Base-by-base conservation (phyloP, 1,284 basidiomycete genomes). In the Ustilago cynodontis region DNA sequence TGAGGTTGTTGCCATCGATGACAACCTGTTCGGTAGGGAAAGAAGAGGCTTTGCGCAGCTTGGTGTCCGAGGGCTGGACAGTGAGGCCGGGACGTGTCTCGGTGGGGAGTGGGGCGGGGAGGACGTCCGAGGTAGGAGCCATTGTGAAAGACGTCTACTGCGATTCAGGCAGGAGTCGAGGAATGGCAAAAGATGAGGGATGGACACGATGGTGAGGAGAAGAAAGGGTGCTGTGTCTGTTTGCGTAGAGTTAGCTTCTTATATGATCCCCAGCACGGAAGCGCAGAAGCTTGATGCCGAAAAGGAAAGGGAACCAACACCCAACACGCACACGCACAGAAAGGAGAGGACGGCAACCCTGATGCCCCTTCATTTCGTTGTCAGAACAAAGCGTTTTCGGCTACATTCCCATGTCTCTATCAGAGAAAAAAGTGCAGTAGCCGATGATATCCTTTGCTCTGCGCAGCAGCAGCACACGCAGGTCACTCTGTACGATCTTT, bases 1-100 rank as follows among this genome's bases (percentile, higher is more conserved):
- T 65, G 67, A 80, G 77, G 16, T 60, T 72, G 53, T 76, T 35
- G 18, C 78, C 78, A 53, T 80, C 78, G 61, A 80, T 78, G 61
- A 78, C 59, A 47, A 80, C 68, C 45, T 77, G 74, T 26, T 79
- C 69, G 18, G 71, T 71, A 22, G 60, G 62, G 66, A 70, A 66
- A 43, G 66, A 65, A 11, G 76, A 71, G n/a, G 71, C 71, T 49
- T 78, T 78, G 58, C 74, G 69, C 14, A 61, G 16, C 45, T 77
- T 77, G 47, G 74, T 72, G 31, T 65, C 62, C 1, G 65, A 71
- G 7, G 69, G 69, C 58, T 77, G 74, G 14, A 71, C 74, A 3
- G 61, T 56, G 13, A 71, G 51, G 29, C 57, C 39, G 2, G 70
- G 70, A 11, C 70, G 64, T 2, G 60, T 14, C 26, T 59, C 39